Evolutionary conservation across 441 rosid species (phyloP).

Genomic region (Eutrema salsugineum): DNA sequence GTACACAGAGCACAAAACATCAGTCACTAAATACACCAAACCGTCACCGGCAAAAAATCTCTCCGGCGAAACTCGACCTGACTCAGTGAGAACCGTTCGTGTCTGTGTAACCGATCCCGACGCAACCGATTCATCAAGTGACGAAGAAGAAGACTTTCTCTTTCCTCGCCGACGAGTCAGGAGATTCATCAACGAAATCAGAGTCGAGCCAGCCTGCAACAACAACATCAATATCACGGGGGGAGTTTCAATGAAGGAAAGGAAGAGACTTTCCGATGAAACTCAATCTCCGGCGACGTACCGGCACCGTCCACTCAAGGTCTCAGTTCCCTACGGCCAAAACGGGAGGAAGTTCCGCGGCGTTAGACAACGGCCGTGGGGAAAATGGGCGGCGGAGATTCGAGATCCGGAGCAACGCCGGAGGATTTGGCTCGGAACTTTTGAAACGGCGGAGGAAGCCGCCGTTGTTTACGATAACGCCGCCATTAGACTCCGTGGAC

Average conservation of each 20-base stretch:
- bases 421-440: constrained; percentile 94
- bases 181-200: constrained; percentile 64
- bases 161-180: constrained; percentile 55
- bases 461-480: constrained; percentile 94
- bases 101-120: constrained; percentile 62
- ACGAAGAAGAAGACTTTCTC: constrained; percentile 46
- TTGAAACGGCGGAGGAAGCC: constrained; percentile 92
- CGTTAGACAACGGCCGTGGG: constrained; percentile 95
- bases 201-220: constrained; percentile 38
- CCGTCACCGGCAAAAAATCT: constrained; percentile 24
- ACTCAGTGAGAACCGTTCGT: constrained; percentile 39
- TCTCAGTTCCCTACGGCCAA: background rate
- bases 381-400: constrained; percentile 99
- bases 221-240: constrained; percentile 1
- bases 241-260: background rate
- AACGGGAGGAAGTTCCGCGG: constrained; percentile 74
- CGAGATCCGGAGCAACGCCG: constrained; percentile 83
- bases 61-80: constrained; percentile 7
- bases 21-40: constrained; percentile 44
- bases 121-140: constrained; percentile 96
- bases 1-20: constrained; percentile 54
- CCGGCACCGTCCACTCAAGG: constrained; percentile 29
- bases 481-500: constrained; percentile 87
- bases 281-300: constrained; percentile 9
- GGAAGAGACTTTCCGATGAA: constrained; percentile 35